Conservation (phyloP, 345 rosid genomes). For the Trapa bicornis region DNA sequence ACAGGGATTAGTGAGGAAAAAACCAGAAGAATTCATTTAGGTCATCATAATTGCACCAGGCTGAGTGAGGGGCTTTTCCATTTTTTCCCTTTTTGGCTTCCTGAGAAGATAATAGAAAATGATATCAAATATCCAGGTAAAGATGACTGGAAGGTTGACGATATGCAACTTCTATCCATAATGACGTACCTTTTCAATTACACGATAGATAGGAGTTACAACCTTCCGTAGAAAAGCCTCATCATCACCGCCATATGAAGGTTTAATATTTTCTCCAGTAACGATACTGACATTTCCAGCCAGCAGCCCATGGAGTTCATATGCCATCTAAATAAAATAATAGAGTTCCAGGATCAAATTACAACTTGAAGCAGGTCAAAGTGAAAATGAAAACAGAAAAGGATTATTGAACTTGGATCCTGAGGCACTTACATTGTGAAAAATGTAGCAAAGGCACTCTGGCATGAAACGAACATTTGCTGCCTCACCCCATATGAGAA, state of each 20-base stretch:
- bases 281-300: conserved; percentile 98
- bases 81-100: conserved; percentile 67
- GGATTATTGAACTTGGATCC: conserved; percentile 6
- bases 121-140: neutral
- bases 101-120: conserved; percentile 28
- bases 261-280: conserved; percentile 93
- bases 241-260: conserved; percentile 96
- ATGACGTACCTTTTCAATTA: conserved; percentile 51
- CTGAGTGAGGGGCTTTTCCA: conserved; percentile 73
- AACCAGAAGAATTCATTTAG: conserved; percentile 96
- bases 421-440: conserved; percentile 64
- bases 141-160: neutral
- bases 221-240: conserved; percentile 91
- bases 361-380: conserved; percentile 3
- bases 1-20: conserved; percentile 10
- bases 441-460: conserved; percentile 87
- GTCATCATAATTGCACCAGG: conserved; percentile 98
- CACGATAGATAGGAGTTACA: conserved; percentile 78
- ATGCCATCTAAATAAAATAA: conserved; percentile 67
- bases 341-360: conserved; percentile 6
- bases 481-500: conserved; percentile 98
- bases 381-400: neutral
- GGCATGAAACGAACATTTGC: conserved; percentile 95
- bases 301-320: conserved; percentile 92
- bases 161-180: neutral